These are phyloP conservation scores for Suhomyces maxii DNA, from an alignment of 1,139 yeast genomes.

Conservation along the genomic window DNA sequence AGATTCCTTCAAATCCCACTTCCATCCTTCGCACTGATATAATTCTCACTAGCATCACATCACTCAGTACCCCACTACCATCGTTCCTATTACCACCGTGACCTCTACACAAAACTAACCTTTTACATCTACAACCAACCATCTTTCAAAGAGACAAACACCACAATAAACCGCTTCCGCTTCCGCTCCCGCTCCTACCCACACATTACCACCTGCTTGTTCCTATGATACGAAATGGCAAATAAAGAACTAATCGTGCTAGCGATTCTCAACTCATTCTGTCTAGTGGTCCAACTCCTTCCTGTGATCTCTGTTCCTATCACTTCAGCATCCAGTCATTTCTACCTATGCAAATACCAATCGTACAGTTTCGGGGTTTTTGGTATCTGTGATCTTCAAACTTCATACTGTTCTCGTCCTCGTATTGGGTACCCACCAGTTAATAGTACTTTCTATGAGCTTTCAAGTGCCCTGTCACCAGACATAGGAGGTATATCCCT, in stretches of 20 bases:
- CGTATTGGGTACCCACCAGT: constrained; percentile 40
- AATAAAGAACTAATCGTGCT: constrained; percentile 27
- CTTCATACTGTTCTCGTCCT: constrained; percentile 31
- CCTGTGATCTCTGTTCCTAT: constrained; percentile 48
- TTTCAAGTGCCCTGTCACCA: constrained; percentile 5
- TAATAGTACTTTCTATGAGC: constrained; percentile 20
- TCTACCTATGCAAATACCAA: constrained; percentile 33
- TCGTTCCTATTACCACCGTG: no score
- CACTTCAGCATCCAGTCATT: constrained; percentile 23
- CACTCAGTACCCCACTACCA: no score
- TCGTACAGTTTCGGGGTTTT: constrained; percentile 46
- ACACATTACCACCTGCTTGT: no score
- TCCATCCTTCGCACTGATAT: no score
- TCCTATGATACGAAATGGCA: constrained; percentile 14
- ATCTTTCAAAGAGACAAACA: no score
- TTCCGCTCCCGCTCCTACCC: no score
- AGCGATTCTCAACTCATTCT: constrained; percentile 24
- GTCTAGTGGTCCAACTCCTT: constrained; percentile 40
- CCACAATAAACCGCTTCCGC: no score
- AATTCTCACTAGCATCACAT: no score
- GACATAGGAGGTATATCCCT: constrained; percentile 30
- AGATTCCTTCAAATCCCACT: no score
- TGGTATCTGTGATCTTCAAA: constrained; percentile 39
- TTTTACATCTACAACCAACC: no score
- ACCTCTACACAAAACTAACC: no score